phyloP scores from a whole-genome alignment of 768 basidiomycete species.

The Trametes villosa region DNA sequence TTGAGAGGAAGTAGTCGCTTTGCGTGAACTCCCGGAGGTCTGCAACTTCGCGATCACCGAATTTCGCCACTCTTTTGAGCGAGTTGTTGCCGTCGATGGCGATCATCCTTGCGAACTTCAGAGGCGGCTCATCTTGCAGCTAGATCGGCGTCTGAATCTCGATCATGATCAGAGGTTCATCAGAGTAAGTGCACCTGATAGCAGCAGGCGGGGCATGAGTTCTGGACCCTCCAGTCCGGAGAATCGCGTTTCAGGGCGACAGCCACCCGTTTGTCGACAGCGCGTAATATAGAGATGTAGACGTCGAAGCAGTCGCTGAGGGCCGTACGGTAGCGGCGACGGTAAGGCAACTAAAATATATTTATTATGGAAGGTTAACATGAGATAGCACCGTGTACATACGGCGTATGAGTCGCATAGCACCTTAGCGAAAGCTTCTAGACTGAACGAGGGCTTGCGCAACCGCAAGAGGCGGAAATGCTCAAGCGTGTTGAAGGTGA shows the following conservation, averaged over 20 bases:
- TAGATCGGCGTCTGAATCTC: not conserved
- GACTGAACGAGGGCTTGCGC: conserved; percentile 25
- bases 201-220: conserved; percentile 43
- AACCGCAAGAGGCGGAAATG: conserved; percentile 13
- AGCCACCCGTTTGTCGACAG: conserved; percentile 29
- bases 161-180: not conserved
- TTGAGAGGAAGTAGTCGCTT: conserved; percentile 34
- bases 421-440: conserved; percentile 25
- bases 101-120: conserved; percentile 7
- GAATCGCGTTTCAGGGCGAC: conserved; percentile 32
- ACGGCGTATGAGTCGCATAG: conserved; percentile 26
- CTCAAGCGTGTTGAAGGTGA: conserved; percentile 22
- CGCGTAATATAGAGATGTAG: conserved; percentile 35
- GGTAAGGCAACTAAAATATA: conserved; percentile 38
- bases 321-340: conserved; percentile 23
- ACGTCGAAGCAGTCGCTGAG: conserved; percentile 41
- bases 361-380: too few relatives aligned
- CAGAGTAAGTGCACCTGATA: conserved; percentile 33
- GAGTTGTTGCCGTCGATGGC: too few relatives aligned
- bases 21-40: conserved; percentile 26
- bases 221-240: conserved; percentile 38
- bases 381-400: too few relatives aligned
- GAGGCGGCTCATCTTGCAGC: conserved; percentile 36
- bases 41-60: conserved; percentile 22
- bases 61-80: conserved; percentile 29